Conservation (phyloP, 1,139 yeast species). For the Candida labiduridarum region DNA sequence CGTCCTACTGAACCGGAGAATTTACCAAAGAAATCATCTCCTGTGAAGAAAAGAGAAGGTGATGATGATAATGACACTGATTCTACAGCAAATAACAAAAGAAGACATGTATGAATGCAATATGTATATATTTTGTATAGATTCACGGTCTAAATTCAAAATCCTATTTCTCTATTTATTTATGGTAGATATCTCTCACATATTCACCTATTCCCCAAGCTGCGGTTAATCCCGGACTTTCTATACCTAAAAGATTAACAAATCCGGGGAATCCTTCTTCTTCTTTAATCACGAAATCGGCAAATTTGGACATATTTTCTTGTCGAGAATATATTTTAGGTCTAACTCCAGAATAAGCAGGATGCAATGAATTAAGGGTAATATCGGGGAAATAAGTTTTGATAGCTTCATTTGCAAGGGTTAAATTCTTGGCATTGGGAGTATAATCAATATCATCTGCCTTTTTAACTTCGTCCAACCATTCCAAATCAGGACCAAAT, state of each 20-base stretch:
- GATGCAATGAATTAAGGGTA: constrained; percentile 51
- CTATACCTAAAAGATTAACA: constrained; percentile 78
- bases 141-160: no score
- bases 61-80: constrained; percentile 17
- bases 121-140: background rate
- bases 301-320: constrained; percentile 46
- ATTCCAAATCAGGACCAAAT: constrained; percentile 90
- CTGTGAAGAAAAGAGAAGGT: constrained; percentile 20
- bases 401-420: constrained; percentile 61
- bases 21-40: constrained; percentile 56
- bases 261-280: constrained; percentile 74
- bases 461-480: constrained; percentile 54
- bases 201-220: constrained; percentile 80
- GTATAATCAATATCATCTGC: constrained; percentile 47
- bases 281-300: constrained; percentile 72
- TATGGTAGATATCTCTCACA: constrained; percentile 49
- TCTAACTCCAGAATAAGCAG: constrained; percentile 80
- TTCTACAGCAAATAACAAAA: constrained; percentile 9
- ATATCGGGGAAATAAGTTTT: constrained; percentile 63
- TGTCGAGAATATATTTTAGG: constrained; percentile 65
- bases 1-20: constrained; percentile 71
- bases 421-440: constrained; percentile 50
- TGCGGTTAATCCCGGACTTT: constrained; percentile 87
- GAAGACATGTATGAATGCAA: constrained; percentile 16
- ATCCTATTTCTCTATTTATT: constrained; percentile 8